Evolutionary conservation across 495 filamentous ascomycete genomes (phyloP), one percentile per base, ranked within the genome.

Genomic region (Daldinia vernicosa): DNA sequence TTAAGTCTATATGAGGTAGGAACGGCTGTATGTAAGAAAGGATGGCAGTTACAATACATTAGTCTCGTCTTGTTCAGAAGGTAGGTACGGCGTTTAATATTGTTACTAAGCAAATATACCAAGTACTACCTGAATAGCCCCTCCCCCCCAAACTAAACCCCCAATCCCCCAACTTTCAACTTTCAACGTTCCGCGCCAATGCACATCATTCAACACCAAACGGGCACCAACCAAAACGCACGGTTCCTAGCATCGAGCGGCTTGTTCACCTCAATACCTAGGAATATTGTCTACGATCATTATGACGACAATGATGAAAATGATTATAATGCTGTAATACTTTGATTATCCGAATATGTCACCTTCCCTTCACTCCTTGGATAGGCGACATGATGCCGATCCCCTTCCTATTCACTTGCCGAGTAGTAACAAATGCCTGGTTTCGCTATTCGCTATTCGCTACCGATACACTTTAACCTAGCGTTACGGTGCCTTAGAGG

Each of bases 401-500:
- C 65, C 39, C 12, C 54, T 66, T 54, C 37, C 45, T 27, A 65
- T 35, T 55, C 50, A 24, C 53, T 47, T 63, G 27, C 22, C 58
- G 45, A 39, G 45, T 59, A 51, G 61, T 56, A 19, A 33, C n/a
- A 35, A 35, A 30, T 28, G 51, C 14, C 24, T 53, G 14, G 51
- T 30, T 53, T 47, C 43, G 50, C n/a, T n/a, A n/a, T n/a, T n/a
- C n/a, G n/a, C n/a, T n/a, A n/a, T 53, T 47, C 43, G 50, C 50
- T 53, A 27, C 52, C 35, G 22, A 60, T 57, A 33, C 39, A 43
- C 47, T 47, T 33, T 37, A 39, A n/a, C 52, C 51, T 62, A 69
- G 61, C 52, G 61, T 66, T 62, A 57, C 66, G 60, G 61, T 54
- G 63, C 60, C 54, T 43, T 66, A 45, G 56, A 43, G 59, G 39